Evolutionary conservation across 345 rosid genomes (phyloP).

Genomic region (Salix caprea): DNA sequence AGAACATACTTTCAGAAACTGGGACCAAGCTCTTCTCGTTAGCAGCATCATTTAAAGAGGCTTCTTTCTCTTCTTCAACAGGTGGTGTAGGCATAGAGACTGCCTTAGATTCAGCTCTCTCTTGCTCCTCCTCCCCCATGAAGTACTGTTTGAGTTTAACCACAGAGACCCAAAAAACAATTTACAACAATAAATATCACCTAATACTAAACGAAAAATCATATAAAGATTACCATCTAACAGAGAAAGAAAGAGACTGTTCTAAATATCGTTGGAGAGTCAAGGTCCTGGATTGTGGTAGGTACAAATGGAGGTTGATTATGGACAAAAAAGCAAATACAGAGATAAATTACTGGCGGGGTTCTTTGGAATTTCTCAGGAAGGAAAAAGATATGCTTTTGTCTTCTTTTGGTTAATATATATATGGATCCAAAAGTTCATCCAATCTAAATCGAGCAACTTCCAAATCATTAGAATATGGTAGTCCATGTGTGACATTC

Average conservation of each 20-base stretch:
- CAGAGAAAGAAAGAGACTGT: neutral
- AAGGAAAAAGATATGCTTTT: neutral
- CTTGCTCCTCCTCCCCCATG: constrained; percentile 35
- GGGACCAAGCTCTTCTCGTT: constrained; percentile 15
- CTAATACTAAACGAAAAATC: too few species aligned
- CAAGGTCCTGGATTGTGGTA: neutral
- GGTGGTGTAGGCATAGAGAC: constrained; percentile 3
- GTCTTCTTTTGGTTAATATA: neutral
- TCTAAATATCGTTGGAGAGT: neutral
- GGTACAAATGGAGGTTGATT: constrained; percentile 2
- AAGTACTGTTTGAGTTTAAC: constrained; percentile 31
- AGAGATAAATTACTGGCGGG: neutral
- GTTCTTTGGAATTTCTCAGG: neutral
- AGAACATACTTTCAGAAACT: constrained; percentile 20
- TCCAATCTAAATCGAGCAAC: neutral
- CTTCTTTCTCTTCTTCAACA: constrained; percentile 10
- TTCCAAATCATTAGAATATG: neutral
- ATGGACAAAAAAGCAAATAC: neutral
- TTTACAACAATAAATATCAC: neutral
- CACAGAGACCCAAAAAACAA: constrained; percentile 1
- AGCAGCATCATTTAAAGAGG: neutral
- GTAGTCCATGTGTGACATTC: neutral
- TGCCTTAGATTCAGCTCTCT: constrained; percentile 14
- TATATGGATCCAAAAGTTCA: neutral
- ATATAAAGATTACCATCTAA: neutral